Evolutionary conservation across 352 stramenopile species (phyloP), one percentile per base, ranked within the genome.

Genomic region (Phytophthora multivora): DNA sequence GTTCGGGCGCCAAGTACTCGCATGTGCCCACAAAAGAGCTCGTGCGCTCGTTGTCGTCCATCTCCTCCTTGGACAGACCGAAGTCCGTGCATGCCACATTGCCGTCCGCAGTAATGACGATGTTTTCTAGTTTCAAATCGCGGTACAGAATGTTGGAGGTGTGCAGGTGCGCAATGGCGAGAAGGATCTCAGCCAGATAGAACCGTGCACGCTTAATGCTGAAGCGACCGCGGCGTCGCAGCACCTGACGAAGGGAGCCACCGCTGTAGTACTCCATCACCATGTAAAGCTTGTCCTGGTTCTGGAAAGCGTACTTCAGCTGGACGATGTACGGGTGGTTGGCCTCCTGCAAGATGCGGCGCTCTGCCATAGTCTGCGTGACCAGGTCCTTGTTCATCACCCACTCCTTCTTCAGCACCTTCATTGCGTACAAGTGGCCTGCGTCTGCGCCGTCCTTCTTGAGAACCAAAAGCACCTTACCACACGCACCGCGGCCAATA

Each of bases 251-350:
- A 15, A 90, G 63, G 21, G 79, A 89, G 9, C 81, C 81, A 51
- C 81, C 81, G 53, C 79, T 89, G 69, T 90, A 90, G 52, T 89
- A 90, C 39, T 90, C 81, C 81, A 90, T 90, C 38, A 90, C 81
- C 81, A 90, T 90, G 66, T 90, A 90, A 12, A 90, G 69, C 60
- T 90, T 90, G 71, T 90, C 79, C 46, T 88, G 79, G 64, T 89
- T 90, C 65, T 90, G 81, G 68, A 90, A 90, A 21, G 81, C 81
- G 48, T 88, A 90, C 52, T 83, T 74, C 9, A 90, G 69, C 68
- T 89, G 81, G 9, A 90, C 81, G 49, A 90, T 90, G 71, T 89
- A 90, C 48, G 81, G 81, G 60, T 90, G 81, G 59, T 88, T 78
- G 35, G 81, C 81, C 66, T 90, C 81, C 43, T 90, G 81, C 10